These are phyloP conservation scores for Phaffia australis DNA, from an alignment of 768 basidiomycete genomes.

Conservation along the genomic window DNA sequence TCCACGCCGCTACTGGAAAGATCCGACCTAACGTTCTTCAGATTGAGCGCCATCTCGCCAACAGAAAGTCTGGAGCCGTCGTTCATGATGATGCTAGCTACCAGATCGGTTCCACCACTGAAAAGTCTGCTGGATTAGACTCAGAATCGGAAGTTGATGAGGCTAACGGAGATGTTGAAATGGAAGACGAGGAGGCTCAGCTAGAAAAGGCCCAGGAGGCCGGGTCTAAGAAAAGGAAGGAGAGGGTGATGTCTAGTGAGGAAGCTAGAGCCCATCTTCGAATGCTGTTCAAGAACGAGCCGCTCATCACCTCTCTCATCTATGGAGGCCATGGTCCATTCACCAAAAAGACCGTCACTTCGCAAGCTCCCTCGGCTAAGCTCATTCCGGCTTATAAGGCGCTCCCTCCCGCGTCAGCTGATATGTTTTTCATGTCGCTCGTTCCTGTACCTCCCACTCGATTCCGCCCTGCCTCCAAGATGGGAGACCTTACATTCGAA, in stretches of 20 bases:
- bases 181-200: conserved; percentile 46
- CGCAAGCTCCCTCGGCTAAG: neutral
- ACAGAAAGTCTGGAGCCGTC: neutral
- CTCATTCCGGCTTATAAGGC: too few relatives aligned
- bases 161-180: conserved; percentile 31
- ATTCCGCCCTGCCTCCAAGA: conserved; percentile 82
- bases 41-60: conserved; percentile 23
- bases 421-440: conserved; percentile 96
- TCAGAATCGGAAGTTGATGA: conserved; percentile 22
- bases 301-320: conserved; percentile 68
- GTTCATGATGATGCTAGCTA: conserved; percentile 34
- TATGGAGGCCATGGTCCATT: conserved; percentile 89
- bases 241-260: conserved; percentile 78
- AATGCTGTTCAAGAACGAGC: conserved; percentile 71
- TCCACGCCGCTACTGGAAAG: conserved; percentile 46
- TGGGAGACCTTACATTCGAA: conserved; percentile 89
- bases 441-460: conserved; percentile 85
- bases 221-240: conserved; percentile 39
- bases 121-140: conserved; percentile 6
- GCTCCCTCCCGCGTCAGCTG: conserved; percentile 44
- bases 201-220: conserved; percentile 44
- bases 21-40: conserved; percentile 66
- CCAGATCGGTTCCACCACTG: conserved; percentile 38
- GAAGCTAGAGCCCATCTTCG: conserved; percentile 92
- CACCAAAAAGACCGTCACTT: conserved; percentile 37